Conservation (phyloP, 75 land plant species). For the Pinus taeda region DNA sequence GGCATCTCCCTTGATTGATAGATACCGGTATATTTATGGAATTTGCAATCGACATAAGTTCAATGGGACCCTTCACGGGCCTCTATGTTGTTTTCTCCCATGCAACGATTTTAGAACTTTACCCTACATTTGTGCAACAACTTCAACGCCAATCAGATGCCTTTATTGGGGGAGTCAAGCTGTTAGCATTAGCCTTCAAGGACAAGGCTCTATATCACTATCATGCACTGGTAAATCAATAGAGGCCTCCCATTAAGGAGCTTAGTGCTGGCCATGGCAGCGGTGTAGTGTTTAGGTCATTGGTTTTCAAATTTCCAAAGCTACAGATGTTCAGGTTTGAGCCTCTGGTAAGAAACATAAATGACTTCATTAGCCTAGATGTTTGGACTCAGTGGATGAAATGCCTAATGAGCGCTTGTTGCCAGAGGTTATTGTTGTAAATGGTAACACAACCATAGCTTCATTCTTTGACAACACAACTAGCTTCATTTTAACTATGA, state of each 20-base stretch:
- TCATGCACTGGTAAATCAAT: background rate
- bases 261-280: too few relatives aligned
- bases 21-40: too few relatives aligned
- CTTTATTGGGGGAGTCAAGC: background rate
- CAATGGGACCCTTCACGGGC: background rate
- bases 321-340: constrained; percentile 14
- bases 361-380: constrained; percentile 17
- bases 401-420: constrained; percentile 27
- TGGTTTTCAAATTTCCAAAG: background rate
- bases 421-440: background rate
- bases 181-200: too few relatives aligned
- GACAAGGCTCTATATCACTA: background rate
- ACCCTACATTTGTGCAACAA: background rate
- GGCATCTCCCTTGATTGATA: too few relatives aligned
- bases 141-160: background rate
- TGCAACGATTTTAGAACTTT: background rate
- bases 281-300: too few relatives aligned
- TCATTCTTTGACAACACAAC: background rate
- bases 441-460: background rate
- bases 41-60: too few relatives aligned
- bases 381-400: constrained; percentile 68
- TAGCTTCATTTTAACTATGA: too few relatives aligned
- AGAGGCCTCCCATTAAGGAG: background rate
- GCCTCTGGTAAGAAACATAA: background rate
- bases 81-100: constrained; percentile 2